Percentiles rank a stretch among this genome's conserved stretches.
These are phyloP conservation scores for Sphaerobolus stellatus DNA, from an alignment of 1,284 basidiomycete species.

Conservation along the genomic window DNA sequence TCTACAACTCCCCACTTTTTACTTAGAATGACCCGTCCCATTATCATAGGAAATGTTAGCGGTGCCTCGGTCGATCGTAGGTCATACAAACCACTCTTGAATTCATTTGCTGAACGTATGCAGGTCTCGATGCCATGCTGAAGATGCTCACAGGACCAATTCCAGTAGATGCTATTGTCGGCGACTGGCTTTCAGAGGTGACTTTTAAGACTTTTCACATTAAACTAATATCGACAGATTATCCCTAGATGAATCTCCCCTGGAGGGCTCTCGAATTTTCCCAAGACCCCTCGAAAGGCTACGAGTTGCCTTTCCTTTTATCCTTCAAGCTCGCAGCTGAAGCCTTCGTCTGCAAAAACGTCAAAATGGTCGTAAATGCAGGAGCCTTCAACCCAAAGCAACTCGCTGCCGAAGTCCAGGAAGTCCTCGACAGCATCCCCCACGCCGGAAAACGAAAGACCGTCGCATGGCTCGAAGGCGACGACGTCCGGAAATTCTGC, in stretches of 20 bases:
- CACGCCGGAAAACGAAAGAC: neutral
- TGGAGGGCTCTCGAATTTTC: constrained; percentile 7
- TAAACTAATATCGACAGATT: neutral
- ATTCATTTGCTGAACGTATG: neutral
- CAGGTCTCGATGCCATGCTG: constrained; percentile 8
- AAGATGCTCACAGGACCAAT: constrained; percentile 6
- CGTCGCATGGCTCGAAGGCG: constrained; percentile 10
- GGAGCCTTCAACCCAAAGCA: constrained; percentile 8
- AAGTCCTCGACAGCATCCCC: neutral
- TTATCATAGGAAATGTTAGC: constrained; percentile 10
- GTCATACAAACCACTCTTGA: neutral
- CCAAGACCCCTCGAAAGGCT: constrained; percentile 5
- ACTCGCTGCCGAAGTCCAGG: neutral
- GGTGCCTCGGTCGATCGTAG: constrained; percentile 9
- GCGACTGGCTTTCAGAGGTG: constrained; percentile 10
- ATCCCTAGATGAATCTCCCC: constrained; percentile 6
- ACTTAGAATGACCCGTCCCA: neutral
- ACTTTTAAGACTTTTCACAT: neutral
- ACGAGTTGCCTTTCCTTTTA: constrained; percentile 5
- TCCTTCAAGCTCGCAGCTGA: constrained; percentile 6
- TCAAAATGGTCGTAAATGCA: constrained; percentile 8
- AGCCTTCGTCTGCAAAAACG: neutral
- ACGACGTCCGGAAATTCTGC: neutral
- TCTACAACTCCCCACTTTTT: no score
- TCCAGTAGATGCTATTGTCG: constrained; percentile 6